Evolutionary conservation across 73 alveolate species (phyloP).

Genomic region (Paramecium sexaurelia): DNA sequence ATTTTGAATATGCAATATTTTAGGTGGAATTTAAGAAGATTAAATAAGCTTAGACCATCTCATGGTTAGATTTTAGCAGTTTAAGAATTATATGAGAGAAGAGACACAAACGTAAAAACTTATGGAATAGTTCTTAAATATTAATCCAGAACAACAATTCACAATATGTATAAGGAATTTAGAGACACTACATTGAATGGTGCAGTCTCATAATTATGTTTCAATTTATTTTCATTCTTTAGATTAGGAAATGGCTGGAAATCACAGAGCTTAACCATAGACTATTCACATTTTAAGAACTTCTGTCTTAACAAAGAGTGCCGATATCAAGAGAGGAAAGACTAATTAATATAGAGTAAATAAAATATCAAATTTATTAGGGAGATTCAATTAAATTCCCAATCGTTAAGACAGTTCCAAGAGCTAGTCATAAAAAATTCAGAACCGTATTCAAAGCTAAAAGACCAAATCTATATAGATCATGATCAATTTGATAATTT

Average conservation of each 20-base stretch:
- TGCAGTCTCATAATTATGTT: slow-evolving; percentile 89
- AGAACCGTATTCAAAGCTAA: slow-evolving; percentile 68
- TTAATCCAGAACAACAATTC: slow-evolving; percentile 89
- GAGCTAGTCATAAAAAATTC: slow-evolving; percentile 61
- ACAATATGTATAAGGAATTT: slow-evolving; percentile 95
- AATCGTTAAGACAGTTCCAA: slow-evolving; percentile 65
- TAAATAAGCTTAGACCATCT: slow-evolving; percentile 84
- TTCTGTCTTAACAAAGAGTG: slow-evolving; percentile 6
- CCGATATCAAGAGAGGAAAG: slow-evolving; percentile 43
- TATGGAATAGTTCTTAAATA: slow-evolving; percentile 92
- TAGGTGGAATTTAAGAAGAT: slow-evolving; percentile 83
- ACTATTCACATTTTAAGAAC: slow-evolving; percentile 89
- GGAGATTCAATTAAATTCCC: slow-evolving; percentile 69
- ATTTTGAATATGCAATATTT: slow-evolving; percentile 32
- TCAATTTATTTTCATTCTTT: background rate
- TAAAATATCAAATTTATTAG: background rate
- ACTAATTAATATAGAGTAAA: slow-evolving; percentile 12
- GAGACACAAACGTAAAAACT: slow-evolving; percentile 81
- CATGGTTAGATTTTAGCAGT: slow-evolving; percentile 89
- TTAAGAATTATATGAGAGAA: slow-evolving; percentile 83
- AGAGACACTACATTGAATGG: slow-evolving; percentile 89
- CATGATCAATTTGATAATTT: background rate
- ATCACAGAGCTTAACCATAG: slow-evolving; percentile 92
- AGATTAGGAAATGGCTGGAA: slow-evolving; percentile 92
- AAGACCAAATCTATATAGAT: slow-evolving; percentile 66